A percentile compares a stretch with the other conserved stretches of the same genome.
Evolutionary conservation across 345 rosid genomes (phyloP).

Genomic region (Bruguiera sexangula): DNA sequence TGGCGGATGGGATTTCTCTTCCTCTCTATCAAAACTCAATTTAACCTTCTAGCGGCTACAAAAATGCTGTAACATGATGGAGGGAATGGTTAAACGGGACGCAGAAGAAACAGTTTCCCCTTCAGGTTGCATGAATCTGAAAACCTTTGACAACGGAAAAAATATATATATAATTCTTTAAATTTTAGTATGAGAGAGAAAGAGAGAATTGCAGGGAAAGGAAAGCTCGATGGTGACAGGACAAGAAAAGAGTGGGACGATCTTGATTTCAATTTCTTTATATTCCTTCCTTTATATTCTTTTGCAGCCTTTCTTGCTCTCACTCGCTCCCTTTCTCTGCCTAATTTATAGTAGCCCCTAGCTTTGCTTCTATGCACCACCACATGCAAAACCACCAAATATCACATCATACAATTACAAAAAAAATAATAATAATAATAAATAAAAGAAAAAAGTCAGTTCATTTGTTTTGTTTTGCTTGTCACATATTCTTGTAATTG

Average conservation of each 20-base stretch:
- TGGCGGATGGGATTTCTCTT: too few species aligned
- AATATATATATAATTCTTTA: neutral
- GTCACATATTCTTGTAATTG: conserved; percentile 1
- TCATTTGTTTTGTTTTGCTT: conserved; percentile 22
- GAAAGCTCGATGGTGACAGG: conserved; percentile 33
- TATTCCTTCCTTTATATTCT: conserved; percentile 18
- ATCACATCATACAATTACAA: too few species aligned
- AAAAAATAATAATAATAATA: neutral
- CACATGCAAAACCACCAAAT: neutral
- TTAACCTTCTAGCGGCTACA: too few species aligned
- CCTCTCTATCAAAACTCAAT: too few species aligned
- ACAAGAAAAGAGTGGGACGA: conserved; percentile 32
- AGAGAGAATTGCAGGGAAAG: conserved; percentile 40
- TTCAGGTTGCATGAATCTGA: too few species aligned
- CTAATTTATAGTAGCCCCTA: conserved; percentile 21
- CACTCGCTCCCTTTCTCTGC: neutral
- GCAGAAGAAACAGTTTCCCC: too few species aligned
- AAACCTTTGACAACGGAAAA: too few species aligned
- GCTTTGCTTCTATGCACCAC: conserved; percentile 11
- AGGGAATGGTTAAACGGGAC: too few species aligned
- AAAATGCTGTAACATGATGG: too few species aligned
- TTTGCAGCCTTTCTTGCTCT: conserved; percentile 30
- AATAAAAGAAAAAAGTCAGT: neutral
- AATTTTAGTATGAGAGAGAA: neutral
- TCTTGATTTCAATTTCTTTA: conserved; percentile 30